Evolutionary conservation across 23 red algal genomes (phyloP).

Genomic region (Cyanidium caldarium): DNA sequence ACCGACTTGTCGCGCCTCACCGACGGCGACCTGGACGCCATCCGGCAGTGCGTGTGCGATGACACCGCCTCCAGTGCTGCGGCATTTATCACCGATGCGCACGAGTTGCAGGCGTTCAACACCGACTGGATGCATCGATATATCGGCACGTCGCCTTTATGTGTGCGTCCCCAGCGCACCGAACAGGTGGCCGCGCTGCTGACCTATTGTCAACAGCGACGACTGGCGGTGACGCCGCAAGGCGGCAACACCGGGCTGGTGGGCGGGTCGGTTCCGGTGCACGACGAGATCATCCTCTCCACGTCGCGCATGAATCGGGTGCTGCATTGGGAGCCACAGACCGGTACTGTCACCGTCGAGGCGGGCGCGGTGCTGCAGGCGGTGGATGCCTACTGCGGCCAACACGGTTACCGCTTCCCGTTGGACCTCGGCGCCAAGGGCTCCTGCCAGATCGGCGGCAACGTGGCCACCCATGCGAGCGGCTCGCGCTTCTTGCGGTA

Average conservation of each 20-base stretch:
- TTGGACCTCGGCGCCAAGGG: conserved; percentile 97
- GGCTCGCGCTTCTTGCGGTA: conserved; percentile 80
- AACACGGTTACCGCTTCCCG: conserved; percentile 67
- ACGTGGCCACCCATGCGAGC: conserved; percentile 89
- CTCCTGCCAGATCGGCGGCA: conserved; percentile 97
- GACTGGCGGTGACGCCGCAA: conserved; percentile 72
- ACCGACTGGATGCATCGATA: conserved; percentile 75
- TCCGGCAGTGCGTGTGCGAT: too few species aligned
- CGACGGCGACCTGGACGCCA: too few species aligned
- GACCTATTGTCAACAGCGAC: conserved; percentile 41
- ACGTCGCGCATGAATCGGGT: conserved; percentile 47
- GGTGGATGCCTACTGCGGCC: conserved; percentile 37
- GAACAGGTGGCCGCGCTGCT: conserved; percentile 52
- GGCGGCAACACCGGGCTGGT: conserved; percentile 97
- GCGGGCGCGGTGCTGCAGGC: conserved; percentile 60
- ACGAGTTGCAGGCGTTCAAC: conserved; percentile 47
- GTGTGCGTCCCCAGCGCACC: conserved; percentile 36
- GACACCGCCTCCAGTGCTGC: too few species aligned
- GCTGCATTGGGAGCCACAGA: conserved; percentile 31
- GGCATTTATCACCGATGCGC: conserved; percentile 24
- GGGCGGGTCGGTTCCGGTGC: conserved; percentile 74
- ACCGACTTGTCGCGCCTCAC: too few species aligned
- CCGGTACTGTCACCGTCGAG: conserved; percentile 50
- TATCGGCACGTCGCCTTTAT: conserved; percentile 25
- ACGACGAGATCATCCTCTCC: conserved; percentile 41